Conservation (phyloP, 1,284 basidiomycete genomes). For the Ceraceosorus guamensis region DNA sequence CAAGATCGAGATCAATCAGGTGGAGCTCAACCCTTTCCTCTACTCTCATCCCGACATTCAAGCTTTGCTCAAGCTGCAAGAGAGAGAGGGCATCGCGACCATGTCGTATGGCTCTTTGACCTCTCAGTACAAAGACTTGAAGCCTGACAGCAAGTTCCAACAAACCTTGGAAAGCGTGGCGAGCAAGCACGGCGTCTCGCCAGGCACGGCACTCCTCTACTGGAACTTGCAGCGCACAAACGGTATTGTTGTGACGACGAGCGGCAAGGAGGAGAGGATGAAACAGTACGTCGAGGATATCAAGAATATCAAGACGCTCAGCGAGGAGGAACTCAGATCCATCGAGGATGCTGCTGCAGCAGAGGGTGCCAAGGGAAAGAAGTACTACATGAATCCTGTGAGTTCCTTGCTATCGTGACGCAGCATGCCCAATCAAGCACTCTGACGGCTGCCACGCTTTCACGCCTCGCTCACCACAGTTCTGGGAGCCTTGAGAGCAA, state of each 20-base stretch:
- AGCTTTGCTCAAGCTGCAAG: neutral
- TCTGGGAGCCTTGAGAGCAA: too few species aligned
- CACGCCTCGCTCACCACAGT: too few species aligned
- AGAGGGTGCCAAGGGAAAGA: too few species aligned
- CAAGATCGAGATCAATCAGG: slow-evolving; percentile 34
- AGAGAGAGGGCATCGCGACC: neutral
- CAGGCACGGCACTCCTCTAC: neutral
- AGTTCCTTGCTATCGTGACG: too few species aligned
- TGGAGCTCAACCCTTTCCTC: slow-evolving; percentile 16
- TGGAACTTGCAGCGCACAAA: neutral
- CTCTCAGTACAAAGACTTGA: neutral
- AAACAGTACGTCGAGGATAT: neutral
- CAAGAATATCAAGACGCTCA: neutral
- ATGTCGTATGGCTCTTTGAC: neutral
- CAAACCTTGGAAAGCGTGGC: neutral
- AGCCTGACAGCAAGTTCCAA: neutral
- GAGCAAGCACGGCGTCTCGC: neutral
- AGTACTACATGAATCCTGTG: too few species aligned
- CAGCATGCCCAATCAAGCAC: too few species aligned
- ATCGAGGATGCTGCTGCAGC: neutral
- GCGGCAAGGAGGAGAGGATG: neutral
- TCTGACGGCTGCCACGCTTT: too few species aligned
- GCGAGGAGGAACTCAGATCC: neutral
- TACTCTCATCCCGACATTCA: neutral
- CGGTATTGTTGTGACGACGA: neutral